Base-by-base conservation (phyloP, 805 yeast species). In the Jamesozyma jinghongensis region DNA sequence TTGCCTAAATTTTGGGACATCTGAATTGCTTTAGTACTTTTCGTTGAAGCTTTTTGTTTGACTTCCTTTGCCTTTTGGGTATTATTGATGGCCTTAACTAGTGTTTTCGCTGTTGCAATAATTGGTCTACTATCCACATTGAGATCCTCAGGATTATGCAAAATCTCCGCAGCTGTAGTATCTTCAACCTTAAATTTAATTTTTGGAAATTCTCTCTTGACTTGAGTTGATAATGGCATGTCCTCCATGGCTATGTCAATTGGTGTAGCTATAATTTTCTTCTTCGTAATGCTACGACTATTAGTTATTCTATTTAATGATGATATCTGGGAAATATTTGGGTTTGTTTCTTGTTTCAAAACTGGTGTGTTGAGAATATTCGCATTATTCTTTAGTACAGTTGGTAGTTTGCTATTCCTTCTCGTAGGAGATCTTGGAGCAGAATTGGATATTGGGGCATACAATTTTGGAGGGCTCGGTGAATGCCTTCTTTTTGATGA, bases 101-200 rank as follows among this genome's bases (percentile, higher is more conserved):
- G 40, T 3, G 47, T 47, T 37, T 51, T 57, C 4, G 65, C 65
- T 36, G 36, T 50, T 2, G 65, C 43, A 31, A 60, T 44, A 18
- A 59, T 59, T 1, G 63, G 63, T 22, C 65, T 43, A 37, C 51
- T 46, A 41, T 60, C 65, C 25, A 57, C 44, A 2, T 30, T 34
- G 17, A 48, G 33, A 33, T 56, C 61, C 14, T 49, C 40, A 1
- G 63, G 62, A 44, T 60, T 40, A 43, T 60, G 63, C 18, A 60
- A 38, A n/a, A 60, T 40, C 39, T 60, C 62, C 4, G 61, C 62
- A 3, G 65, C 65, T 1, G 65, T 60, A 6, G 55, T 50, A 30
- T 60, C 52, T 19, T 44, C 45, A 10, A 37, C 6, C 14, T 36
- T 36, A 4, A 36, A 27, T n/a, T 34, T 40, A 26, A 41, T 41